Evolutionary conservation across 345 rosid species (phyloP), one percentile per base, ranked within the genome.

Genomic region (Aquilaria malaccensis): DNA sequence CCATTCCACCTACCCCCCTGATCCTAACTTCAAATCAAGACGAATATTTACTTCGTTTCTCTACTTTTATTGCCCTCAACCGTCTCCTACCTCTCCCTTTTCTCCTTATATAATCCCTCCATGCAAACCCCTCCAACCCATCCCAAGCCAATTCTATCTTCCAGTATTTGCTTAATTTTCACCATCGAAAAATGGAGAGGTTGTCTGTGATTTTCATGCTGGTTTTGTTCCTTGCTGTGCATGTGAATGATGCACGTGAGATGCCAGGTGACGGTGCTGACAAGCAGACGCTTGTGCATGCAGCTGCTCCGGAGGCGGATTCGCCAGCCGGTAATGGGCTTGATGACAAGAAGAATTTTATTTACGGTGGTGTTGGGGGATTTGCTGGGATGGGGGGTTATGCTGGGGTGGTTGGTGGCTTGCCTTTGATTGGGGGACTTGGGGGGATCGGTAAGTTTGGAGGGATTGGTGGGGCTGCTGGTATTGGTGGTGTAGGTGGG

Each of bases 341-440:
- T 22, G 69, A 56, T n/a, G 97, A 85, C 61, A 67, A 83, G 57
- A 89, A 89, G 70, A 81, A 79, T 47, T 74, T 84, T 50, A 56
- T 84, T 31, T 79, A 62, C 10, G 86, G 89, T 3, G 94, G 94
- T 11, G 74, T 86, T 13, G 94, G 96, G 6, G 96, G 89, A 2
- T 86, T 78, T 58, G 86, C 82, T 0, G 95, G 97, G 14, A 65
- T 83, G 56, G 94, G 96, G 12, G 96, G 94, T 2, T 77, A 66
- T 22, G 82, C 80, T 2, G 96, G 93, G 3, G 66, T 80, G n/a
- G 74, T 73, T 11, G 93, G 83, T 45, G 83, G 86, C 11, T 1
- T 77, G n/a, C 89, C 89, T 6, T 45, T 77, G 13, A 37, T 77
- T 4, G 95, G 95, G 30, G 82, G 82, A 10, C 46, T 61, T 7